Conservation (phyloP, 306 rosid species). For the Vachellia pachyceras region DNA sequence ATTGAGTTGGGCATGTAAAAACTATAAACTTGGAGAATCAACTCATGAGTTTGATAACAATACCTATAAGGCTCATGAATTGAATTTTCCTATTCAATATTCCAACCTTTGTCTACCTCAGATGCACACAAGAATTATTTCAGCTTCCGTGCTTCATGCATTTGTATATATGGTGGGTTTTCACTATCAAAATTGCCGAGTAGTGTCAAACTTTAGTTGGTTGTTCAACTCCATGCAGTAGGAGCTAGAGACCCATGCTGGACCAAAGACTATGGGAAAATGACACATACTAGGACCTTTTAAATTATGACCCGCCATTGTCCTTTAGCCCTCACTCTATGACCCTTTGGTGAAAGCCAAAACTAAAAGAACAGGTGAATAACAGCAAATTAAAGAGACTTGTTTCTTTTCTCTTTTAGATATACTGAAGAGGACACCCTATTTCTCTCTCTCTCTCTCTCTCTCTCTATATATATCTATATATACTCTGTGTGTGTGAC, state of each 20-base stretch:
- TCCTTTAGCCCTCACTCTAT: slow-evolving; percentile 25
- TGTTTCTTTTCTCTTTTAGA: background rate
- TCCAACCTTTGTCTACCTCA: too few species aligned
- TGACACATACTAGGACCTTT: background rate
- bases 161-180: background rate
- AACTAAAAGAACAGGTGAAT: background rate
- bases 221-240: slow-evolving; percentile 8
- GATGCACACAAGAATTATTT: too few species aligned
- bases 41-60: too few species aligned
- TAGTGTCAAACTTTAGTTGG: slow-evolving; percentile 14
- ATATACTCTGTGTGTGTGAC: slow-evolving; percentile 1
- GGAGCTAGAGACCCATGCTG: background rate
- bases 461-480: too few species aligned
- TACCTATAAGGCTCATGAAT: too few species aligned
- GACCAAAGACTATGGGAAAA: background rate
- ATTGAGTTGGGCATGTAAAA: too few species aligned
- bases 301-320: background rate
- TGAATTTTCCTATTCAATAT: too few species aligned
- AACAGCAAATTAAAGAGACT: slow-evolving; percentile 21
- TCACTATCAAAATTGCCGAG: slow-evolving; percentile 26
- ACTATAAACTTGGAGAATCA: too few species aligned
- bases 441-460: too few species aligned
- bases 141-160: background rate
- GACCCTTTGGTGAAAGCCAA: slow-evolving; percentile 18
- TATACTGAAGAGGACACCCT: slow-evolving; percentile 39